These are phyloP conservation scores for Trapa incisa DNA, from an alignment of 345 rosid species.

Conservation along the genomic window DNA sequence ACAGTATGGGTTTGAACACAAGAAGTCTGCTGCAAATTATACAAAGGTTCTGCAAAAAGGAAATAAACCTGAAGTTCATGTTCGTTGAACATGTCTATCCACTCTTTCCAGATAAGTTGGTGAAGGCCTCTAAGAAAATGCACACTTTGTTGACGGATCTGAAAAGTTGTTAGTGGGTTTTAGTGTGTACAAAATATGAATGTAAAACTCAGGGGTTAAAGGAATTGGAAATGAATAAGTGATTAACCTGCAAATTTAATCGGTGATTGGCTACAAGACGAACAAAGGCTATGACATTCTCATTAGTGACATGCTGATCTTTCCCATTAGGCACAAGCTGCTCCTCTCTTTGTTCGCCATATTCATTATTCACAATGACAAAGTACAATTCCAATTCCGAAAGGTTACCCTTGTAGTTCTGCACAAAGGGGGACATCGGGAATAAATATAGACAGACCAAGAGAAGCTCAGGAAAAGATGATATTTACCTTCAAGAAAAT, in stretches of 20 bases:
- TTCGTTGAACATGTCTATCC: slow-evolving; percentile 98
- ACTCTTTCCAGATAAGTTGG: slow-evolving; percentile 83
- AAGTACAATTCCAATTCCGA: slow-evolving; percentile 82
- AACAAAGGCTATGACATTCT: slow-evolving; percentile 76
- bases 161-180: slow-evolving; percentile 13
- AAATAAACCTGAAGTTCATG: slow-evolving; percentile 86
- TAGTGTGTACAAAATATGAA: slow-evolving; percentile 5
- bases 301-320: slow-evolving; percentile 69
- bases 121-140: slow-evolving; percentile 92
- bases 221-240: slow-evolving; percentile 7
- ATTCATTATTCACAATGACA: slow-evolving; percentile 88
- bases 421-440: slow-evolving; percentile 9
- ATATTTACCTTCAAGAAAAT: slow-evolving; percentile 77
- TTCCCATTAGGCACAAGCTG: slow-evolving; percentile 87
- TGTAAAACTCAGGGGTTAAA: background rate
- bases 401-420: slow-evolving; percentile 80
- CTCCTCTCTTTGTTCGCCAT: slow-evolving; percentile 92
- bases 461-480: background rate
- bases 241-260: slow-evolving; percentile 66
- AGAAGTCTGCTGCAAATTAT: background rate
- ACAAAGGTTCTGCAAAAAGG: background rate
- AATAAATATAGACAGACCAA: background rate
- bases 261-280: slow-evolving; percentile 98
- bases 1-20: background rate
- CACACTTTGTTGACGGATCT: slow-evolving; percentile 93